Base-by-base conservation (phyloP, 805 yeast species). In the Lipomyces sp. region DNA sequence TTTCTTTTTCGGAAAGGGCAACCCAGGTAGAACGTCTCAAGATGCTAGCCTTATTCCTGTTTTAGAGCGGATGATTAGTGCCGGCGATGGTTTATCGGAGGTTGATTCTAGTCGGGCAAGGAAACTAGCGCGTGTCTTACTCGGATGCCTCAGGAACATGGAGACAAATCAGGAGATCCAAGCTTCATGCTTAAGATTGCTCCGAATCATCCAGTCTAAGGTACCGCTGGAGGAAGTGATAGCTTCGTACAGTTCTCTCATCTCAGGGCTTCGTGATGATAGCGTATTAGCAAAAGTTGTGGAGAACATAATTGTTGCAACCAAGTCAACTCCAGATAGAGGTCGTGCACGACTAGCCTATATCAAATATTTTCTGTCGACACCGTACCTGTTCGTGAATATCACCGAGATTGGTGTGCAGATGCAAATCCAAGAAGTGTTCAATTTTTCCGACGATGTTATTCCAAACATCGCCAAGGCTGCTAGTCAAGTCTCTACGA, bases 1-100 rank as follows among this genome's bases (percentile, higher is more conserved):
- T 1, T 66, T 57, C 54, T 63, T 64, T 51, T 66, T 57, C 48
- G 68, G 69, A 24, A 62, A 65, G 54, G 39, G 64, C 34, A 61
- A 37, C 13, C 10, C 51, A n/a, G 18, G 45, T 4, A 57, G 34
- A n/a, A n/a, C 8, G 3, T 42, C 5, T 42, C 48, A 4, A 3
- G 64, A 62, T 8, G 62, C 54, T 29, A 60, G 58, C 53, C 48
- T 62, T 34, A 56, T 65, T 8, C 64, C 61, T 7, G 48, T 42
- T 3, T 39, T 65, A 35, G 66, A 62, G 39, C 35, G 37, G 4
- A 45, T 64, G 37, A n/a, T 64, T 3, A 51, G 54, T 13, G 24
- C 24, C 24, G 24, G n/a, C 13, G 30, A 15, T 13, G 42, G 11
- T 7, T 3, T 56, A 33, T 29, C 4, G 3, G 18, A 48, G n/a